phyloP scores from a whole-genome alignment of 2,329 filamentous ascomycete species.

The Emericellopsis atlantica region DNA sequence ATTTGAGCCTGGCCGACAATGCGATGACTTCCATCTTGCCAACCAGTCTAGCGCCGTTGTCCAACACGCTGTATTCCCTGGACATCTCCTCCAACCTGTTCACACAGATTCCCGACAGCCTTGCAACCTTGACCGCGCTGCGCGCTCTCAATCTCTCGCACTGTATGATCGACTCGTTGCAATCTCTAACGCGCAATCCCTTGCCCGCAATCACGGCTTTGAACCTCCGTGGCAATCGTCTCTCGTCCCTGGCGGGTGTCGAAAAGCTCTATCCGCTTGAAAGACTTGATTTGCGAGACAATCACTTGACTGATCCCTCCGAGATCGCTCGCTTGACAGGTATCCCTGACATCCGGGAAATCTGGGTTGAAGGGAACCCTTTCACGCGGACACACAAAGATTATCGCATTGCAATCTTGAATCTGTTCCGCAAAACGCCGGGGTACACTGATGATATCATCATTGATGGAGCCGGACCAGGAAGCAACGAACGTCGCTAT shows the following conservation, averaged over 20 bases:
- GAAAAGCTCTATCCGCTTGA: slow-evolving; percentile 83
- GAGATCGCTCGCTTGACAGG: slow-evolving; percentile 82
- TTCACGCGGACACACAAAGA: slow-evolving; percentile 78
- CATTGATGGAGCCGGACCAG: slow-evolving; percentile 74
- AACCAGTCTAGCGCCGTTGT: slow-evolving; percentile 65
- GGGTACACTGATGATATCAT: slow-evolving; percentile 84
- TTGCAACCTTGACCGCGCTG: slow-evolving; percentile 76
- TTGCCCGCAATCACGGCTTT: slow-evolving; percentile 87
- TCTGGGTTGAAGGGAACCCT: slow-evolving; percentile 87
- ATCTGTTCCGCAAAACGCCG: slow-evolving; percentile 80
- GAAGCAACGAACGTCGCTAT: slow-evolving; percentile 74
- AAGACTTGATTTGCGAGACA: slow-evolving; percentile 82
- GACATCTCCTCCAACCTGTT: slow-evolving; percentile 91
- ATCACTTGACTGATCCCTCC: slow-evolving; percentile 77
- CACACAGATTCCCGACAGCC: slow-evolving; percentile 82
- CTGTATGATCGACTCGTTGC: slow-evolving; percentile 93
- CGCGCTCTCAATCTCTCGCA: slow-evolving; percentile 87
- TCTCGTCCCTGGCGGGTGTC: slow-evolving; percentile 77
- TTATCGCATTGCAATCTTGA: slow-evolving; percentile 88
- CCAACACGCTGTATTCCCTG: slow-evolving; percentile 80
- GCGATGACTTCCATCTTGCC: slow-evolving; percentile 69
- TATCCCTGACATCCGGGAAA: slow-evolving; percentile 81
- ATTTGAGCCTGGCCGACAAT: slow-evolving; percentile 87
- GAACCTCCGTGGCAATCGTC: slow-evolving; percentile 79
- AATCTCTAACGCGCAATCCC: slow-evolving; percentile 74